Conservation (phyloP, 2,329 filamentous ascomycete genomes). For the Pseudocercospora crystallina region DNA sequence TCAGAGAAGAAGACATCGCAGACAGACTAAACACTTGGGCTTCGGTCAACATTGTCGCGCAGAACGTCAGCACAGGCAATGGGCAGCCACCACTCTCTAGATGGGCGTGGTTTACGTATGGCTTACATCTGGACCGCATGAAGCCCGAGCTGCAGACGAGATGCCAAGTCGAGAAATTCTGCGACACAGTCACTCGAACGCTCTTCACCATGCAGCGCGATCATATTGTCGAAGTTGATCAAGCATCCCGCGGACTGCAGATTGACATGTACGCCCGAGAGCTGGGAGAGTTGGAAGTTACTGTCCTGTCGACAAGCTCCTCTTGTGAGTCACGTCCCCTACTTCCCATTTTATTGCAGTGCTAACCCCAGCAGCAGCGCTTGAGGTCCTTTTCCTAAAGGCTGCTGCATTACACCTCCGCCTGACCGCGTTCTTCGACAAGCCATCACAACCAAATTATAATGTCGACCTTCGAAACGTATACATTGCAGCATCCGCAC, state of each 20-base stretch:
- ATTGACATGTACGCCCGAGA: slow-evolving; percentile 40
- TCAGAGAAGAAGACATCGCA: slow-evolving; percentile 75
- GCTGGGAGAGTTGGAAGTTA: slow-evolving; percentile 38
- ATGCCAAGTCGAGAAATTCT: slow-evolving; percentile 71
- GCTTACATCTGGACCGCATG: slow-evolving; percentile 67
- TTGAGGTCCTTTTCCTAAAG: slow-evolving; percentile 63
- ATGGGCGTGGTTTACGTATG: slow-evolving; percentile 64
- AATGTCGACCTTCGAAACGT: slow-evolving; percentile 73
- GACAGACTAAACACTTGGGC: slow-evolving; percentile 81
- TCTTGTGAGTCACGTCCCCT: slow-evolving; percentile 26
- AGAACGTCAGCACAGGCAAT: slow-evolving; percentile 77
- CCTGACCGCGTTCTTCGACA: slow-evolving; percentile 78
- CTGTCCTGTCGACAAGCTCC: slow-evolving; percentile 33
- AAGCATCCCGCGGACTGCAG: slow-evolving; percentile 37
- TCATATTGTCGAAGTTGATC: slow-evolving; percentile 56
- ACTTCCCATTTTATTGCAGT: neutral
- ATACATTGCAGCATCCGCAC: slow-evolving; percentile 69
- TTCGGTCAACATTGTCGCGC: slow-evolving; percentile 79
- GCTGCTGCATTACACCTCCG: slow-evolving; percentile 74
- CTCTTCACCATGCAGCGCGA: slow-evolving; percentile 78
- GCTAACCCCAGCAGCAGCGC: slow-evolving; percentile 33
- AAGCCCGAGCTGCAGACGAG: slow-evolving; percentile 65
- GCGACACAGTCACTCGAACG: slow-evolving; percentile 74
- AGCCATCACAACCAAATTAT: slow-evolving; percentile 68
- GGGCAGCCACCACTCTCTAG: slow-evolving; percentile 65